These are phyloP conservation scores for Eleusine indica DNA, from an alignment of 176 grass and related monocot genomes.

Conservation along the genomic window DNA sequence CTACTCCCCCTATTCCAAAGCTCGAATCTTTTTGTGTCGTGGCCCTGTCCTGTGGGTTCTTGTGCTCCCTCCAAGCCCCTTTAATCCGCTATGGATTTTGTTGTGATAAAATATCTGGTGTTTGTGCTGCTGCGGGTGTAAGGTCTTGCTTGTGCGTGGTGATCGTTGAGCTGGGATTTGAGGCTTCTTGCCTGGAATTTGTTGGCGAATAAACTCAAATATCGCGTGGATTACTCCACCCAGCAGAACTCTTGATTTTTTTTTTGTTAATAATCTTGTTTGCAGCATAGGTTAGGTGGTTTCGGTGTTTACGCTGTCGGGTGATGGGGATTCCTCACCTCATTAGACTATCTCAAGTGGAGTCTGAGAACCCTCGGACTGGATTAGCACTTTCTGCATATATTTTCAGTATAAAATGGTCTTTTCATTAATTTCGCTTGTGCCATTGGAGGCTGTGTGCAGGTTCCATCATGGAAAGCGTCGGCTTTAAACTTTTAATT, in stretches of 20 bases:
- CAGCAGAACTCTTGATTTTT: not conserved
- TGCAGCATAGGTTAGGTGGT: not conserved
- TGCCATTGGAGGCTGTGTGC: not conserved
- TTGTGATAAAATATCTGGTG: not conserved
- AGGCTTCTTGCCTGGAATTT: conserved; percentile 33
- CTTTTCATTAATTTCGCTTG: conserved; percentile 15
- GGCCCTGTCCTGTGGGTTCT: not conserved
- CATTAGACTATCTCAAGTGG: not conserved
- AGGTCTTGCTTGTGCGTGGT: not conserved
- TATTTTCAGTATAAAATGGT: not conserved
- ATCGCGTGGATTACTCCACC: not conserved
- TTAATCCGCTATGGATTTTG: not conserved
- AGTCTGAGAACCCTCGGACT: not conserved
- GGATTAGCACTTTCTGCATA: conserved; percentile 4
- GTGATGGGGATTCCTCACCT: conserved; percentile 3
- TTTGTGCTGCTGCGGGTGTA: not conserved
- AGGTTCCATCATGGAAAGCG: conserved; percentile 5
- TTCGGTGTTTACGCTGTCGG: not conserved
- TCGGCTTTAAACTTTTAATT: not conserved
- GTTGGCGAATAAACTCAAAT: not conserved
- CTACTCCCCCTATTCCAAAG: not conserved
- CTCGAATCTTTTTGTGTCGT: not conserved
- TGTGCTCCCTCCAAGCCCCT: conserved; percentile 13
- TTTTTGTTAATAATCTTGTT: not conserved
- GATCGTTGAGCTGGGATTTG: conserved; percentile 11